Evolutionary conservation across 169 alveolate species (phyloP), one percentile per base, ranked within the genome.

Genomic region (Plasmodium falciparum): DNA sequence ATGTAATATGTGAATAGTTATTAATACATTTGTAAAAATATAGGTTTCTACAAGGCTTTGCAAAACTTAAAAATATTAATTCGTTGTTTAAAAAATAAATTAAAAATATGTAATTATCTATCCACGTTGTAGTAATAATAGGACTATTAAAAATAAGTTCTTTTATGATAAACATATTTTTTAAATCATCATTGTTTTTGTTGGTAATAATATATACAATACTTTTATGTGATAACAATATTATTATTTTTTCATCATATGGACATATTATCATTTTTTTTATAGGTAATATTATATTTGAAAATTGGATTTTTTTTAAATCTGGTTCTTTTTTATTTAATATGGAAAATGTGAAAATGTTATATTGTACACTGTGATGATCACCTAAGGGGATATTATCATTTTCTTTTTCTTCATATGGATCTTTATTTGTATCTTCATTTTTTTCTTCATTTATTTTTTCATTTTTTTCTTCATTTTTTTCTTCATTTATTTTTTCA

Each of bases 221-320:
- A 22, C 80, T 66, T 56, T 47, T 78, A 17, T 52, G 50, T 63
- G 89, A 78, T 20, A 78, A 29, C 39, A 78, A 26, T n/a, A 78
- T 54, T 24, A 78, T 78, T 65, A 65, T 78, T 12, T 50, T 78
- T 26, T 58, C 76, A n/a, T 78, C 80, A 45, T 78, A 78, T 29
- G 89, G 89, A 12, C 89, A 78, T 47, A 78, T 50, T 24, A 65
- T 29, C 54, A 78, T 65, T 78, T 78, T 65, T 66, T 63, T 59
- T 33, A 78, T 2, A 3, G 22, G 5, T 20, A 58, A 49, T 9
- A 69, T 29, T 7, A 22, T 65, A 24, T 65, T 54, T 24, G 71
- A 26, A 20, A 70, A 65, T 9, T 12, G 24, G 0, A 59, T 26
- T 52, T 66, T 58, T 78, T 59, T 59, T 26, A 26, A 43, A 15